Percentiles rank a stretch among this genome's conserved stretches.
Conservation (phyloP, 371 early-diverging fungal genomes). For the Actinomortierella ambigua region DNA sequence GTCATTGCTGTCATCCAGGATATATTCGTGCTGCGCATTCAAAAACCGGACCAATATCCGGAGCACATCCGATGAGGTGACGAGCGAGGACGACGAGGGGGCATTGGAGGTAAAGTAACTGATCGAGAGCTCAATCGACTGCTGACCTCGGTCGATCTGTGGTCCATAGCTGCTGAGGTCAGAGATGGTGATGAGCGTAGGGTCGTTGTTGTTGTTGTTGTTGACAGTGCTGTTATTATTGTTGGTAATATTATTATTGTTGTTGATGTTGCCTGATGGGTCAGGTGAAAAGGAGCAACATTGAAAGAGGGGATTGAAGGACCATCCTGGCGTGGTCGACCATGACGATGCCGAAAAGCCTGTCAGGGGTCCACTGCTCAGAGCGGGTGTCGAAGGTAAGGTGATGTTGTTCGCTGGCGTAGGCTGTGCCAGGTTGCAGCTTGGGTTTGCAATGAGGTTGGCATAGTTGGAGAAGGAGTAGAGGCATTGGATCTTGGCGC, state of each 20-base stretch:
- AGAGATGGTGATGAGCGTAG: constrained; percentile 32
- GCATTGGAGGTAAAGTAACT: constrained; percentile 34
- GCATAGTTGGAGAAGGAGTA: constrained; percentile 27
- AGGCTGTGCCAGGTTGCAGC: constrained; percentile 24
- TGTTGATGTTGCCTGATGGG: not conserved
- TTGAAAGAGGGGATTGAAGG: constrained; percentile 35
- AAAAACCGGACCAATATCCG: constrained; percentile 25
- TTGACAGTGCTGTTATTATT: not conserved
- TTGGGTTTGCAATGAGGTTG: constrained; percentile 29
- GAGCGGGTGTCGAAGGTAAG: constrained; percentile 14
- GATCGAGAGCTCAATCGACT: constrained; percentile 28
- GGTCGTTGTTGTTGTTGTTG: constrained; percentile 1
- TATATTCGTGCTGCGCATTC: constrained; percentile 24
- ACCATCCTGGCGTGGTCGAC: constrained; percentile 43
- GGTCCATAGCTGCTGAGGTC: constrained; percentile 20
- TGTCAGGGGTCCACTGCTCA: constrained; percentile 26
- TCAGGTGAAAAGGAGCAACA: constrained; percentile 27
- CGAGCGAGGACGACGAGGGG: constrained; percentile 4
- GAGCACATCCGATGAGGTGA: constrained; percentile 11
- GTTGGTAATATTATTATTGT: too few species aligned
- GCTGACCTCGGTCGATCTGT: constrained; percentile 31
- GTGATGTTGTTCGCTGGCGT: not conserved
- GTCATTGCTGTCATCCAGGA: constrained; percentile 4
- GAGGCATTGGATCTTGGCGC: constrained; percentile 37
- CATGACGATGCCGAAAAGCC: constrained; percentile 17